Base-by-base conservation (phyloP, 805 yeast genomes). In the Pichia nakasei region DNA sequence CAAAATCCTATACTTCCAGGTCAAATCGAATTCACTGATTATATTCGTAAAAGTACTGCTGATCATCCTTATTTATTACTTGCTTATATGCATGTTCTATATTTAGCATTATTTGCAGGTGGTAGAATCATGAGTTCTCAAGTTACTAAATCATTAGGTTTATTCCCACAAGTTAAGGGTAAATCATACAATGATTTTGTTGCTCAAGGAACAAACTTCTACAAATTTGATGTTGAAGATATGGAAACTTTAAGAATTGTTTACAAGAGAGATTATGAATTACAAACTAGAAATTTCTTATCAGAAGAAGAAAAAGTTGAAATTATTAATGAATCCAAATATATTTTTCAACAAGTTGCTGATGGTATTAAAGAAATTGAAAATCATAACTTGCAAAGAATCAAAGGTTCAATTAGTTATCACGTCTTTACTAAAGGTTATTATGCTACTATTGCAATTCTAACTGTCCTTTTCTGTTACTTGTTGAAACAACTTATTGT, bases 21-120 rank as follows among this genome's bases (percentile, higher is more conserved):
- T 48, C 87, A 85, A 60, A 75, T 77, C 36, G 76, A 66, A 32
- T 83, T 81, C 54, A 72, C 70, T 26, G 60, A 79, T 33, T 87
- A 82, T 57, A 82, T 85, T 44, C 63, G 67, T 33, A 58, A 64
- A 39, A 70, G 69, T 9, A 73, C 82, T 31, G 57, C 56, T 36
- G 78, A 73, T 37, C 80, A 81, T 55, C 95, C 95, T 8, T 76
- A 82, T 52, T 61, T 84, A 19, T 61, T 85, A 32, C 67, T 85
- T 38, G 93, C 95, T 5, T 85, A 85, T 61, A 76, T 86, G 67
- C 95, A 85, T 59, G 93, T 84, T 39, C 72, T 85, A 77, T 85
- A 85, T 63, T 65, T 85, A 56, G 95, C 93, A 0, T 70, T 85
- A 41, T 85, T 85, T 66, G 95, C 95, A 2, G 95, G 95, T 41